Percentiles rank a stretch among this genome's conserved stretches.
Evolutionary conservation across 345 rosid genomes (phyloP).

Genomic region (Zanthoxylum bungeanum): DNA sequence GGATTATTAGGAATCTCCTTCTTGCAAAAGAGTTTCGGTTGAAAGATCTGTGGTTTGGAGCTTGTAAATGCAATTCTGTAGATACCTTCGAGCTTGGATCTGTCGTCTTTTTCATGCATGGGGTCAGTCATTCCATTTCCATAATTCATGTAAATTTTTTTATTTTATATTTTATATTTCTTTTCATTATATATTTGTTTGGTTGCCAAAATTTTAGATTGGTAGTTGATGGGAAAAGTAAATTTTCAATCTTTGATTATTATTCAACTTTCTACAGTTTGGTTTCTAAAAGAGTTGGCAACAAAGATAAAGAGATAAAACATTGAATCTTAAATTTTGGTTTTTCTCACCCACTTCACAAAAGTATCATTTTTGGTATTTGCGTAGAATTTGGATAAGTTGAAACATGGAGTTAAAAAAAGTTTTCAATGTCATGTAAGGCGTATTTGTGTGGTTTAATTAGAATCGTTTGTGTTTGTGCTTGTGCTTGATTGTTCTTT

Average conservation of each 20-base stretch:
- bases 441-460: constrained; percentile 6
- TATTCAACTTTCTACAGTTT: constrained; percentile 8
- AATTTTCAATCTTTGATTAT: neutral
- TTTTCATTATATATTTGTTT: no score
- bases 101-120: constrained; percentile 49
- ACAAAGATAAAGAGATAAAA: neutral
- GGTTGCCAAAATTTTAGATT: neutral
- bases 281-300: neutral
- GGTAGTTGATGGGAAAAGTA: no score
- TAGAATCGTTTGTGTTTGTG: constrained; percentile 24
- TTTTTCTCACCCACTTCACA: neutral
- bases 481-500: constrained; percentile 44
- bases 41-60: constrained; percentile 21
- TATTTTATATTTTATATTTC: no score
- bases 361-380: neutral
- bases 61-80: constrained; percentile 54
- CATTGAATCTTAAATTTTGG: neutral
- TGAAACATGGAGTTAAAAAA: neutral
- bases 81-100: constrained; percentile 52
- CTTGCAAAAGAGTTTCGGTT: constrained; percentile 38
- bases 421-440: neutral
- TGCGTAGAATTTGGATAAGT: neutral
- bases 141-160: neutral
- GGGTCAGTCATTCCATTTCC: constrained; percentile 46
- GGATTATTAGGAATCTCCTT: constrained; percentile 32